Conservation (phyloP, 148 eudicot species). For the Cornus florida region DNA sequence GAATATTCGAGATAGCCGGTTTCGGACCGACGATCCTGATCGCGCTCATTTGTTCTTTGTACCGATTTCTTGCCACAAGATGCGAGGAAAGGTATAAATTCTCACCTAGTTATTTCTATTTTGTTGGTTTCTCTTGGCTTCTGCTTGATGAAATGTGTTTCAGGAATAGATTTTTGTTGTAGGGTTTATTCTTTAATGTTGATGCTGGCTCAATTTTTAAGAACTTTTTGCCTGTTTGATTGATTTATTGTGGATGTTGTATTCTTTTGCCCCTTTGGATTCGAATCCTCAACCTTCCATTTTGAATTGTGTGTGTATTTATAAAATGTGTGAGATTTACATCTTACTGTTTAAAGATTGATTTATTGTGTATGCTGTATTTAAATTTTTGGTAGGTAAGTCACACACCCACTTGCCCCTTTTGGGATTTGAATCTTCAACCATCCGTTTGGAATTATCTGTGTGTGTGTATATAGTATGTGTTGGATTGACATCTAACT, state of each 20-base stretch:
- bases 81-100: background rate
- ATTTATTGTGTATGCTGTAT: background rate
- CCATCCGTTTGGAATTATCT: no score
- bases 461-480: no score
- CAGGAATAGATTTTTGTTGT: background rate
- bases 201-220: background rate
- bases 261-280: no score
- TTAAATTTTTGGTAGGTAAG: no score
- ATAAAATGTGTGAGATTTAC: no score
- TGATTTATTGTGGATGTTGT: background rate
- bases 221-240: background rate
- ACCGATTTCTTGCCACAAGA: background rate
- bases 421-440: no score
- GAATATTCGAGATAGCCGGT: background rate
- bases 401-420: no score
- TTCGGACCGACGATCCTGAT: background rate
- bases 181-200: background rate
- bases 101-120: no score
- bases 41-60: slow-evolving; percentile 5
- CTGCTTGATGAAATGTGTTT: background rate
- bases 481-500: no score
- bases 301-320: no score
- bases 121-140: background rate
- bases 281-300: no score
- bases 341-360: background rate